Base-by-base conservation (phyloP, 1,284 basidiomycete species). In the Pseudozyma tsukubaensis region DNA sequence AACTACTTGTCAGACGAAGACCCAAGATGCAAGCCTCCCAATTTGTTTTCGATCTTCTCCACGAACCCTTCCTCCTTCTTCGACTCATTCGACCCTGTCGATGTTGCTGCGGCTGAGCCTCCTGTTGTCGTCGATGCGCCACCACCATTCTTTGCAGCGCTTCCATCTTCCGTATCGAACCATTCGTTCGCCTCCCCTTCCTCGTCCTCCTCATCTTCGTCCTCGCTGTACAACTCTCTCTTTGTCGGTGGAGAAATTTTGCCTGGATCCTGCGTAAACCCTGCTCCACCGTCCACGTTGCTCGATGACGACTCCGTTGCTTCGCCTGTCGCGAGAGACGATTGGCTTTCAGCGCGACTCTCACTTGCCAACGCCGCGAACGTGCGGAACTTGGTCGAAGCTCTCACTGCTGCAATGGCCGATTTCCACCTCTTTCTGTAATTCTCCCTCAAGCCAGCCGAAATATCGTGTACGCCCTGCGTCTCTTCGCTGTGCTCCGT, bases 381-480 rank as follows among this genome's bases (percentile, higher is more conserved):
- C 0, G 75, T 76, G 40, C 76, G 60, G 65, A 85, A 82, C 64
- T 79, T 78, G 53, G 82, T 80, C 34, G 73, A 76, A 9, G 84
- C 84, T 8, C 82, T 71, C 16, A 85, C 82, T 1, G 83, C 79
- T 21, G 82, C 78, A 56, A 85, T 80, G 11, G 83, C 83, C 35
- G 76, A 57, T 51, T 82, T 82, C 83, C 83, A 84, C 14, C 80
- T 62, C 59, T 77, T 74, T 7, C 82, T 62, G 57, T 83, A 83
- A 53, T 84, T 84, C 51, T 84, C 83, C n/a, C 81, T 77, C 48
- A 84, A 62, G n/a, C 82, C 83, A 1, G 77, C 71, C 47, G 77
- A 78, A 50, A 84, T 67, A 62, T 83, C 82, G 55, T 78, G 76
- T 32, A 62, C 55, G 16, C 70, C 72, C 39, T 69, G 63, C 13